Conservation (phyloP, 1,284 basidiomycete genomes). For the Malassezia brasiliensis region DNA sequence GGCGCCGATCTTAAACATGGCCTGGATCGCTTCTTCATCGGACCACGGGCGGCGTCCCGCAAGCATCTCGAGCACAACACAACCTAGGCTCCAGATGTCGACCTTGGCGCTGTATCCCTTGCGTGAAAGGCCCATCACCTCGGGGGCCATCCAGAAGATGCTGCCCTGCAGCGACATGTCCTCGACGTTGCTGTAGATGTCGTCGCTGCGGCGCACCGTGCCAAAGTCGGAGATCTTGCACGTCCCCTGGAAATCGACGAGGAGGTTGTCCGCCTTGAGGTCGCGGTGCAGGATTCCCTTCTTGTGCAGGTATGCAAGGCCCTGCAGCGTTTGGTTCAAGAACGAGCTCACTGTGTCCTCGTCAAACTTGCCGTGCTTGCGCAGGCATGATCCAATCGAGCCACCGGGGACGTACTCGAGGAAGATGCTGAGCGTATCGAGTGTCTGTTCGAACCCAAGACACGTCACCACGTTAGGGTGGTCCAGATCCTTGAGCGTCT, state of each 20-base stretch:
- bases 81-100: constrained; percentile 96
- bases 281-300: constrained; percentile 89
- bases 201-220: constrained; percentile 51
- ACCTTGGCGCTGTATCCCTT: constrained; percentile 83
- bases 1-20: constrained; percentile 85
- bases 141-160: constrained; percentile 98
- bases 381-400: constrained; percentile 81
- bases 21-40: constrained; percentile 75
- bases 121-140: constrained; percentile 74
- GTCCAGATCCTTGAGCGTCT: constrained; percentile 84
- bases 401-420: constrained; percentile 71
- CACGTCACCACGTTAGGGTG: constrained; percentile 97
- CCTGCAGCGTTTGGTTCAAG: constrained; percentile 79
- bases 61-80: constrained; percentile 97
- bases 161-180: constrained; percentile 80
- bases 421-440: constrained; percentile 88
- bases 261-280: constrained; percentile 94
- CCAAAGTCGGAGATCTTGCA: constrained; percentile 98
- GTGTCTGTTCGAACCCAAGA: constrained; percentile 79
- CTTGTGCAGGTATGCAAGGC: constrained; percentile 84
- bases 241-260: constrained; percentile 81
- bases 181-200: constrained; percentile 70
- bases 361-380: constrained; percentile 84
- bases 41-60: constrained; percentile 87
- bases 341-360: constrained; percentile 88